Conservation (phyloP, 768 basidiomycete species). For the Rhizopogon salebrosus region DNA sequence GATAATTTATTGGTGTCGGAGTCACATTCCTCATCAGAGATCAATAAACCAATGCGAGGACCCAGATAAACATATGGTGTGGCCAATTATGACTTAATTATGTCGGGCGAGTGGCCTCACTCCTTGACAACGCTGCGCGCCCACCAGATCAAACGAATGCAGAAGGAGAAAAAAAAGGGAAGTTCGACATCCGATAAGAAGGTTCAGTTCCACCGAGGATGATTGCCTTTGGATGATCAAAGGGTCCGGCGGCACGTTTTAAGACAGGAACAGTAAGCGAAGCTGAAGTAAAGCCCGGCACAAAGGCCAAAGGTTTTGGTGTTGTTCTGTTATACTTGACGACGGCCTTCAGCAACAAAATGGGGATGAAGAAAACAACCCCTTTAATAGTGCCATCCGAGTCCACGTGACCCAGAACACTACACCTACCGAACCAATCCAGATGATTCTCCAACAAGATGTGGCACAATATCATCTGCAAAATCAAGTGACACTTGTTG, state of each 20-base stretch:
- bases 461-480: neutral
- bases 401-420: conserved; percentile 3
- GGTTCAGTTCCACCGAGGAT: neutral
- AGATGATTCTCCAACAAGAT: conserved; percentile 1
- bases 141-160: neutral
- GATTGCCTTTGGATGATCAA: neutral
- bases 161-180: neutral
- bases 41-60: neutral
- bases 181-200: conserved; percentile 1
- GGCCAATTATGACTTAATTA: neutral
- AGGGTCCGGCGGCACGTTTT: neutral
- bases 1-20: neutral
- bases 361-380: conserved; percentile 1
- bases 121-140: conserved; percentile 2
- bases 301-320: neutral
- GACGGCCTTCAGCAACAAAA: neutral
- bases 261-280: neutral
- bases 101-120: neutral
- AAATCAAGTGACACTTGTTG: neutral
- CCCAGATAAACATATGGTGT: neutral
- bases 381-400: conserved; percentile 1
- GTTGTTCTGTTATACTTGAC: neutral
- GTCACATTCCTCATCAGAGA: neutral
- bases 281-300: neutral
- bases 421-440: neutral